Evolutionary conservation across 306 rosid species (phyloP), one percentile per base, ranked within the genome.

Genomic region (Cotoneaster glaucophyllus): DNA sequence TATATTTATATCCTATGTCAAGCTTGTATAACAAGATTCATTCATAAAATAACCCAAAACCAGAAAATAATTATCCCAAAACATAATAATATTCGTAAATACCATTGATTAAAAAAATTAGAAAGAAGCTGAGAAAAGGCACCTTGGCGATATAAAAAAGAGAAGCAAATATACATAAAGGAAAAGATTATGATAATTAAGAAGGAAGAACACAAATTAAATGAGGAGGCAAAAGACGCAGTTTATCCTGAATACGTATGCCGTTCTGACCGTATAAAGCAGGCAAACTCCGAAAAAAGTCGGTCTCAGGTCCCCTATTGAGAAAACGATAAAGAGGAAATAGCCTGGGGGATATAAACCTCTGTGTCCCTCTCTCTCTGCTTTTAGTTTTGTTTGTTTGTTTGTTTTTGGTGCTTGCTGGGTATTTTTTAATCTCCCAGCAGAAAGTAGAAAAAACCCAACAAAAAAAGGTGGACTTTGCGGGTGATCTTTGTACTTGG

Each of bases 221-320:
- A 65, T 6, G 69, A 44, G 24, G 52, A n/a, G 22, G 57, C 39
- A 34, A 5, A 59, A 45, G 77, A 67, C 11, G 11, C 1, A 28
- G 21, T 26, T 43, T 26, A 43, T 54, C 25, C 24, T 18, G 21
- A 61, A 21, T 22, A 37, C 64, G 68, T 26, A 76, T 70, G 52
- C 68, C 68, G 19, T 57, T 64, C 74, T 54, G 85, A 67, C 77
- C 81, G 70, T 77, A 66, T 28, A 71, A 63, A 59, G 43, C 57
- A 69, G 74, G 74, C 67, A 67, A 44, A 62, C 77, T 37, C 62
- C 81, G 28, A 54, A 65, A 65, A 54, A 25, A 37, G 78, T 50
- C 70, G 15, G 41, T 34, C 41, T 34, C 41, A 34, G 9, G 9
- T 34, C 72, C 21, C 45, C 59, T 8, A 18, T 11, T 22, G 26